Conservation (phyloP, 2,329 filamentous ascomycete species). For the Colletotrichum filicis region DNA sequence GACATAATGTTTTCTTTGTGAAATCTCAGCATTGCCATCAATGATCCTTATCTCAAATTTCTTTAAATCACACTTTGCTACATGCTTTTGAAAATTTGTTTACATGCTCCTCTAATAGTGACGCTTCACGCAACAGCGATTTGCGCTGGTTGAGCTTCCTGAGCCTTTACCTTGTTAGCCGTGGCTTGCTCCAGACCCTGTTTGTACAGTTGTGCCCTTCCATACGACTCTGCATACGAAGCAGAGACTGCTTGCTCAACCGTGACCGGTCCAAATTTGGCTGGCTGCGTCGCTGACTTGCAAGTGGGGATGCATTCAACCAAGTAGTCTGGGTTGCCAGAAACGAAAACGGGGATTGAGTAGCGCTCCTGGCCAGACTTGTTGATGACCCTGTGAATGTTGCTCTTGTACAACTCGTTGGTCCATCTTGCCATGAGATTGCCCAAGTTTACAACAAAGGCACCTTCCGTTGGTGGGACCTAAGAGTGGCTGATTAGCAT, state of each 20-base stretch:
- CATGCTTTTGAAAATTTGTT: not conserved
- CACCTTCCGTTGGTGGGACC: conserved; percentile 55
- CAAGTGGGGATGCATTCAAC: conserved; percentile 48
- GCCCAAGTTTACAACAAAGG: conserved; percentile 63
- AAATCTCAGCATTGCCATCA: not conserved
- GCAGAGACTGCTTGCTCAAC: conserved; percentile 46
- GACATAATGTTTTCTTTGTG: not conserved
- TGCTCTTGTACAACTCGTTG: conserved; percentile 62
- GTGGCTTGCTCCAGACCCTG: conserved; percentile 40
- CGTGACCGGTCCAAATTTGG: conserved; percentile 46
- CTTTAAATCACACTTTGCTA: not conserved
- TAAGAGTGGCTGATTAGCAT: conserved; percentile 35
- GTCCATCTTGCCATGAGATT: conserved; percentile 63
- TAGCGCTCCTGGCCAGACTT: conserved; percentile 60
- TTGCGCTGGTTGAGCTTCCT: conserved; percentile 11
- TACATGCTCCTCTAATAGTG: not conserved
- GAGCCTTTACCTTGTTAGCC: not conserved
- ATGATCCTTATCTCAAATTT: not conserved
- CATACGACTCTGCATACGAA: conserved; percentile 47
- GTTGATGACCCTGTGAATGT: conserved; percentile 67
- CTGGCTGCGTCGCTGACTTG: conserved; percentile 36
- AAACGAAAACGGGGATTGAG: conserved; percentile 67
- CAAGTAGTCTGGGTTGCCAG: conserved; percentile 60
- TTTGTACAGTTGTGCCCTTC: conserved; percentile 44
- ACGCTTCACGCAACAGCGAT: conserved; percentile 16